Conservation (phyloP, 306 rosid species). For the Castanea crenata region DNA sequence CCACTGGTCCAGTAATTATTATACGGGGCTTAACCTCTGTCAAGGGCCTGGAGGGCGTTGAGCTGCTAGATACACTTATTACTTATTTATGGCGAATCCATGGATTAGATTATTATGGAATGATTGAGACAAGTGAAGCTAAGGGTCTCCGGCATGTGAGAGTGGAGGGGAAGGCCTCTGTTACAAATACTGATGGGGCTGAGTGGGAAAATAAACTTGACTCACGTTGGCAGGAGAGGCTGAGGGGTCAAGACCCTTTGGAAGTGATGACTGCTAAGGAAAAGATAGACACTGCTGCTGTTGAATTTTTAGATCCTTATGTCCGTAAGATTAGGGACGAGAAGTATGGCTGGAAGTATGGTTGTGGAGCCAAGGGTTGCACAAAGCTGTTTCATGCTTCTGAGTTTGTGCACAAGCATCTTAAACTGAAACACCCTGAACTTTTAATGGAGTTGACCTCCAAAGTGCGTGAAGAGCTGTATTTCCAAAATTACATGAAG, state of each 20-base stretch:
- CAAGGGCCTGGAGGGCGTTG: slow-evolving; percentile 92
- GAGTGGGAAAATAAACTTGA: slow-evolving; percentile 95
- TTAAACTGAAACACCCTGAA: slow-evolving; percentile 88
- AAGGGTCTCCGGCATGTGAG: slow-evolving; percentile 96
- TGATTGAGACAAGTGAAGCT: slow-evolving; percentile 78
- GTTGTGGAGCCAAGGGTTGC: slow-evolving; percentile 99
- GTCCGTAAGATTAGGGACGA: slow-evolving; percentile 97
- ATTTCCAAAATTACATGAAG: slow-evolving; percentile 94
- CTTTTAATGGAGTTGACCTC: slow-evolving; percentile 76
- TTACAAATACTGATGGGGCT: slow-evolving; percentile 49
- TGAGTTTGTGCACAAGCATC: slow-evolving; percentile 95
- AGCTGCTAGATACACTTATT: slow-evolving; percentile 81
- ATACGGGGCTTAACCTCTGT: slow-evolving; percentile 84
- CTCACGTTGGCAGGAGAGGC: slow-evolving; percentile 79
- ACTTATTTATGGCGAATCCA: slow-evolving; percentile 97
- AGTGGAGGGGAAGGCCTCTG: slow-evolving; percentile 50
- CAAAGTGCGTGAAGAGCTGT: slow-evolving; percentile 86
- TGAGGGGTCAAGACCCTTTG: slow-evolving; percentile 89
- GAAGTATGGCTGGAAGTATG: slow-evolving; percentile 99
- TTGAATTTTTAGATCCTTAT: slow-evolving; percentile 79
- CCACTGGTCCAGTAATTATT: slow-evolving; percentile 75
- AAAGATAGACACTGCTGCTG: slow-evolving; percentile 89
- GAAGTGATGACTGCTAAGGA: slow-evolving; percentile 96
- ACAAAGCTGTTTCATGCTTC: slow-evolving; percentile 98
- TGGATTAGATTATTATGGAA: slow-evolving; percentile 93